Evolutionary conservation across 495 filamentous ascomycete species (phyloP), one percentile per base, ranked within the genome.

Genomic region (Xylaria castorea): DNA sequence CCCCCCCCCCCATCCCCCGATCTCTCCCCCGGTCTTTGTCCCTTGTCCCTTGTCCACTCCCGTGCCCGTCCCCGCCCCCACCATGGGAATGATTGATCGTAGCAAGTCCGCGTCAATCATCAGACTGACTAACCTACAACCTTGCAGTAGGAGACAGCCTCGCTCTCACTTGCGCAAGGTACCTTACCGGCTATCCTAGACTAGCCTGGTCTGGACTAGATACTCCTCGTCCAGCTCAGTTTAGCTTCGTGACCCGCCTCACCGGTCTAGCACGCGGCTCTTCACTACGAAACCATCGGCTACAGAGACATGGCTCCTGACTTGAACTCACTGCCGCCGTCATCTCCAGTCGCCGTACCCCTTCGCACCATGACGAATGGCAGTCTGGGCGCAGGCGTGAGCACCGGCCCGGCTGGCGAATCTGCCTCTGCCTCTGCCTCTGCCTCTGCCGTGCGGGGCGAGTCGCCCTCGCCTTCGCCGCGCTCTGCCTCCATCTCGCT

Each of bases 261-360:
- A 30, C 48, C 64, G 36, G 27, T 3, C 14, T 60, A 25, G 34
- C 51, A 30, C 51, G 42, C 20, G 22, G 38, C 18, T 42, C 66
- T 25, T 51, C n/a, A 51, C 48, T 11, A 51, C n/a, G 9, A 20
- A 2, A 25, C n/a, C 44, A 14, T 63, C 30, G 20, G 44, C 55
- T 32, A 38, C 20, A 44, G 30, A 44, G 61, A 38, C 66, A 91
- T 92, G 89, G 84, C 86, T 68, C 92, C 92, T 42, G 92, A 94
- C 82, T 83, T 94, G 72, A 94, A 95, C 79, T 93, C 91, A 44
- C 87, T 94, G 44, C 91, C 91, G 64, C 86, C 89, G 18, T 92
- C 91, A 63, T 75, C 80, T 22, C 71, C 76, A 55, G 74, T 62
- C 34, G 78, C 62, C 80, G 72, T 71, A 75, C 80, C 78, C 80